Evolutionary conservation across 78 protist genomes (phyloP).

Genomic region (Isochrysis galbana): DNA sequence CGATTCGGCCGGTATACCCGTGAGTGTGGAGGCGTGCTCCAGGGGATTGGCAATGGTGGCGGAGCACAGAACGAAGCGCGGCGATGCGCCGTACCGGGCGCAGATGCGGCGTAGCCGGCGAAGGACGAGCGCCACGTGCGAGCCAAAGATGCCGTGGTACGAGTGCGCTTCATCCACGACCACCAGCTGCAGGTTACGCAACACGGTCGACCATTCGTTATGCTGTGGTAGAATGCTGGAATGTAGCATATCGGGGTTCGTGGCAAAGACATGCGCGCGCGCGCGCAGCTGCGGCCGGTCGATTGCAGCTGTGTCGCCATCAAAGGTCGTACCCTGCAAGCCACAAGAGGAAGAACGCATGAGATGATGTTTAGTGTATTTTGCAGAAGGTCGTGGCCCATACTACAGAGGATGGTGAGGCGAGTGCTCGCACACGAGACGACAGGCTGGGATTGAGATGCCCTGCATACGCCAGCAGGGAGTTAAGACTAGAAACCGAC

Average conservation of each 20-base stretch:
- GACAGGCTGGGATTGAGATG: no score
- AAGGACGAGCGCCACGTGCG: constrained; percentile 51
- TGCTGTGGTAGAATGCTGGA: constrained; percentile 42
- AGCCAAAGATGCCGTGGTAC: constrained; percentile 58
- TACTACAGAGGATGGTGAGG: no score
- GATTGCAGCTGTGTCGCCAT: constrained; percentile 37
- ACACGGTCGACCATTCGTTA: background rate
- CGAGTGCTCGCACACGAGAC: no score
- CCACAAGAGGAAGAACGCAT: no score
- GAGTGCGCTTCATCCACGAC: constrained; percentile 62
- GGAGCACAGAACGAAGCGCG: constrained; percentile 41
- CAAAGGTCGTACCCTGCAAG: constrained; percentile 13
- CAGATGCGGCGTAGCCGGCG: constrained; percentile 56
- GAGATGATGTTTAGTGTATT: no score
- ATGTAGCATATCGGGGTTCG: constrained; percentile 68
- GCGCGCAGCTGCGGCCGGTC: background rate
- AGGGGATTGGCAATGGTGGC: constrained; percentile 57
- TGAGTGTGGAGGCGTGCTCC: constrained; percentile 28
- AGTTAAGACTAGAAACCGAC: no score
- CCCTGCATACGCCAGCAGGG: no score
- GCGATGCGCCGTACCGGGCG: background rate
- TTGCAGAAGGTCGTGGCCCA: no score
- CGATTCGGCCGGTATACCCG: background rate
- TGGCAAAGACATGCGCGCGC: constrained; percentile 11
- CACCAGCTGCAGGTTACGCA: background rate